Base-by-base conservation (phyloP, 2,329 filamentous ascomycete species). In the Fusarium lyarnte region DNA sequence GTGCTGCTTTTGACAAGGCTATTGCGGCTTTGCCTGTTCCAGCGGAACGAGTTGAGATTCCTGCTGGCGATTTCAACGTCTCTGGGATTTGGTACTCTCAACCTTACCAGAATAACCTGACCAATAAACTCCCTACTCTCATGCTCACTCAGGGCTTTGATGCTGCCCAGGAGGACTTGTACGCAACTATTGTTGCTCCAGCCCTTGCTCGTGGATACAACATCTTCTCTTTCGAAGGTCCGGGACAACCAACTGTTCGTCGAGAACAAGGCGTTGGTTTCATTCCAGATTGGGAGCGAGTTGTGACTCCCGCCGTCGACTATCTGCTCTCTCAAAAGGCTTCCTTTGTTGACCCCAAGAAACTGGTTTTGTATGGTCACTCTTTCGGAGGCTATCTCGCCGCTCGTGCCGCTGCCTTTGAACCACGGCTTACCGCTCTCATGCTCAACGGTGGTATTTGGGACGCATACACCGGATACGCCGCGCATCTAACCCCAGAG, bases 1-100 rank as follows among this genome's bases (percentile, higher is more conserved):
- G 72, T 0, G 73, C 69, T 8, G 81, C 79, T 17, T 87, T 85
- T 52, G 75, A 85, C 73, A 79, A 79, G 17, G 85, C 80, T 0
- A 75, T 83, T 8, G 72, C 78, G 2, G 62, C 81, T 3, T 68
- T 85, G 27, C 77, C 81, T 0, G 72, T 82, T 6, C 78, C 82
- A 10, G 84, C 79, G 1, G 67, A 83, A 58, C 76, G 82, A 2
- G 46, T 84, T 57, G 72, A 78, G 9, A 63, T 85, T 9, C 59
- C 49, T 31, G 31, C 35, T 5, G 53, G 71, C 9, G 59, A 77
- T 29, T 82, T 85, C 52, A 75, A 76, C 10, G 75, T 84, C 10
- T 77, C 80, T 1, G 79, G 78, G 1, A 82, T 84, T 41, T 84
- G 78, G 72, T 84, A 79, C 55, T 60, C 73, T 6, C 53, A 62